A percentile compares a stretch with the other conserved stretches of the same genome.
Evolutionary conservation across 768 basidiomycete species (phyloP).

Genomic region (Hypholoma sublateritium): DNA sequence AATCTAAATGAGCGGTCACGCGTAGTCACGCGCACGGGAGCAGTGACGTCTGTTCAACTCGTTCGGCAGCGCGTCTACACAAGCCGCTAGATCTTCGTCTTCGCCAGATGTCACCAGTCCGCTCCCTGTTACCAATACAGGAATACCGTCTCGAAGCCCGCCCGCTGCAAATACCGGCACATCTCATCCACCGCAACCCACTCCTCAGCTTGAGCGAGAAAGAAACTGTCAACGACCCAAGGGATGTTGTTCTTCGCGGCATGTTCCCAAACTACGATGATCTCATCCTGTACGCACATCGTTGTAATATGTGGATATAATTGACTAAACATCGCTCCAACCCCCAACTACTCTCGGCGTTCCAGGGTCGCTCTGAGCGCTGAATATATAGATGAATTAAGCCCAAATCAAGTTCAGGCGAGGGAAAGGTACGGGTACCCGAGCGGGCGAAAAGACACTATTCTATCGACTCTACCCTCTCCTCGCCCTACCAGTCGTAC

Average conservation of each 20-base stretch:
- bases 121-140: background rate
- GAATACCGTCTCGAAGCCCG: background rate
- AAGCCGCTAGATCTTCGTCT: background rate
- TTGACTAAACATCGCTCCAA: conserved; percentile 21
- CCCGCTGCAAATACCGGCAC: background rate
- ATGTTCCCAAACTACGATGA: conserved; percentile 86
- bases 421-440: too few species aligned
- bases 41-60: background rate
- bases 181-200: conserved; percentile 2
- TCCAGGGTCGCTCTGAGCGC: too few species aligned
- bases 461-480: too few species aligned
- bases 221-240: conserved; percentile 41
- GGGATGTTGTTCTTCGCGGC: conserved; percentile 51
- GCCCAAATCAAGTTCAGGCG: too few species aligned
- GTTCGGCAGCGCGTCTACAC: background rate
- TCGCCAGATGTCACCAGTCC: background rate
- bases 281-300: conserved; percentile 54
- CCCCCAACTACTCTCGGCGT: too few species aligned
- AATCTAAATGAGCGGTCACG: conserved; percentile 16
- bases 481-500: too few species aligned
- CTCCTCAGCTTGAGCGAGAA: conserved; percentile 9
- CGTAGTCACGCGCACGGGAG: conserved; percentile 15
- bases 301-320: background rate
- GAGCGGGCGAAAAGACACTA: too few species aligned
- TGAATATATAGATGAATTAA: too few species aligned